Base-by-base conservation (phyloP, 441 rosid genomes). In the Bocquillonia castaneifolia region DNA sequence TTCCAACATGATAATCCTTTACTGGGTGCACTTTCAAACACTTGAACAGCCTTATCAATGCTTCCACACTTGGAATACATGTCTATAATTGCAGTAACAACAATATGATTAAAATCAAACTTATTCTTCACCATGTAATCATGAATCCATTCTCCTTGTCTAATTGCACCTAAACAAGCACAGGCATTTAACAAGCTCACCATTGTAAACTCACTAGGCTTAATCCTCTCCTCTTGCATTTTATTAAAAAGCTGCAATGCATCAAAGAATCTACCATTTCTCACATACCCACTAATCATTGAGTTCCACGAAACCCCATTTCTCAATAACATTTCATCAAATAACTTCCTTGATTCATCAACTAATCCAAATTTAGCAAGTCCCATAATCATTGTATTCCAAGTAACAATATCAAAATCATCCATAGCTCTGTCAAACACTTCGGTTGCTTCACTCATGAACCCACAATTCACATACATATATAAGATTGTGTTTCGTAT, bases 131-230 rank as follows among this genome's bases (percentile, higher is more conserved):
- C 66, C 45, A 88, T 72, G 69, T 79, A 88, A 22, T 79, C 77
- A 81, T 88, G 96, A 70, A 86, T 48, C 97, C 97, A 86, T 63
- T 78, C 85, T 58, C 98, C 93, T 77, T 83, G 96, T 66, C 72
- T 74, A 29, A 72, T 76, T 58, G 93, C 89, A 74, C 96, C 97
- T 6, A 85, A 70, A 66, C 67, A 77, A 29, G 83, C 89, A 80
- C 87, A 85, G 65, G 88, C 90, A 75, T 88, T 88, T 60, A 92
- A 76, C 68, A 93, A 63, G 80, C 93, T 88, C 77, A 86, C 91
- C 95, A 86, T 82, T 1, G 95, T 88, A 77, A 82, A 84, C 44
- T 84, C 94, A 62, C 79, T 83, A 45, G 95, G 87, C 68, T 71
- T 71, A 73, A 86, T 74, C 40, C 32, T 42, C 52, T 63, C 70